Base-by-base conservation (phyloP, 306 rosid species). In the Quercus variabilis region DNA sequence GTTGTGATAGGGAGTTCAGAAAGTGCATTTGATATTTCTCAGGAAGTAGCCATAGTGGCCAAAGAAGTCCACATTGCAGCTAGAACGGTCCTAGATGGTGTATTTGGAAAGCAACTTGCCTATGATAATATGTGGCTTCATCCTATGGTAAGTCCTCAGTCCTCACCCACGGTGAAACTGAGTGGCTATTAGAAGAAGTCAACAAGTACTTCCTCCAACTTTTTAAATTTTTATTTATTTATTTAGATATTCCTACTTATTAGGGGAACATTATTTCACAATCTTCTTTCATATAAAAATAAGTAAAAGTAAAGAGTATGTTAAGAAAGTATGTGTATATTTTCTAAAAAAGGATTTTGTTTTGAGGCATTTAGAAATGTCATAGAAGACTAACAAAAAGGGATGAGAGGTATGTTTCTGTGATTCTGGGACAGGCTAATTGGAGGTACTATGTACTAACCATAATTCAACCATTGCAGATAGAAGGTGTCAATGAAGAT, bases 31-130 rank as follows among this genome's bases (percentile, higher is more conserved):
- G 98, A 94, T 75, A 89, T 94, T 79, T 92, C 91, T 38, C 86
- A 85, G 71, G 98, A 94, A 8, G 74, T 94, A 3, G 87, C 84
- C 15, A 82, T 73, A 9, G 90, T 91, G 74, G 98, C 98, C 55
- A 89, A 89, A 87, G 92, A 92, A 86, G 91, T 92, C 77, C 98
- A 94, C 67, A 30, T 91, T 82, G 96, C 96, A 1, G 84, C 75
- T 43, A 83, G 97, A 71, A 88, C 91, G 8, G 67, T 70, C 30
- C 80, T 57, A 18, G 82, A 74, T 38, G 81, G 70, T 62, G 65
- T 77, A 49, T 59, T 83, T 19, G 90, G 86, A 69, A 87, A 78
- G 82, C n/a, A 82, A 52, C 82, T 89, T 59, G 86, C 79, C 78
- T 83, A 80, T 77, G 85, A 79, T 63, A 91, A 89, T 63, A 71